phyloP scores from a whole-genome alignment of 2,329 filamentous ascomycete genomes.

The Karstenula rhodostoma region DNA sequence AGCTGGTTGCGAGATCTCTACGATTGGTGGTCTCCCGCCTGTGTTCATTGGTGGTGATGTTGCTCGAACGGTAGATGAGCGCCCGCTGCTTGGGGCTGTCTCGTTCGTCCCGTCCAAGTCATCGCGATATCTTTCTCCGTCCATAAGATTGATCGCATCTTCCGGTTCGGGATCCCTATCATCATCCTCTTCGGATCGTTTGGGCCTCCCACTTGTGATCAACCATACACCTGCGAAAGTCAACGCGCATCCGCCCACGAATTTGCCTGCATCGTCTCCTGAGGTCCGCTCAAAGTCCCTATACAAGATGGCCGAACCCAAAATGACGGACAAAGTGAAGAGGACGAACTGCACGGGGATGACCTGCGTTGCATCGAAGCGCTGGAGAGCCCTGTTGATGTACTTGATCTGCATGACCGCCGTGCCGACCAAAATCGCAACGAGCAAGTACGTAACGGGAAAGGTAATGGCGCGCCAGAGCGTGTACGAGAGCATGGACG shows the following conservation, averaged over 20 bases:
- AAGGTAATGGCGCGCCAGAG: conserved; percentile 89
- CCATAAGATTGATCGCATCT: conserved; percentile 53
- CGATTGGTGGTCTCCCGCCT: conserved; percentile 22
- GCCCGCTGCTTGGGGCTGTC: conserved; percentile 22
- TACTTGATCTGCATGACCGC: conserved; percentile 98
- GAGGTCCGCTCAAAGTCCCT: conserved; percentile 91
- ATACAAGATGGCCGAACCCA: conserved; percentile 92
- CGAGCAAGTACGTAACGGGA: conserved; percentile 87
- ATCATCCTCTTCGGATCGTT: conserved; percentile 65
- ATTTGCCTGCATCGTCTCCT: conserved; percentile 77
- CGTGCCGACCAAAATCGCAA: conserved; percentile 79
- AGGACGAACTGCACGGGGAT: conserved; percentile 98
- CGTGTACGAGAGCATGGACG: conserved; percentile 91
- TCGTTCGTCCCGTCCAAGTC: conserved; percentile 26
- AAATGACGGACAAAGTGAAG: conserved; percentile 94
- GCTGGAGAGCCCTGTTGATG: conserved; percentile 86
- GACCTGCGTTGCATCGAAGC: conserved; percentile 96
- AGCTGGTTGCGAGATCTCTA: conserved; percentile 25
- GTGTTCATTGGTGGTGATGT: conserved; percentile 33
- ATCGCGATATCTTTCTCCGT: conserved; percentile 50
- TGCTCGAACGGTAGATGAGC: conserved; percentile 36
- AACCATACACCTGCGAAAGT: conserved; percentile 98
- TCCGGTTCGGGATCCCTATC: conserved; percentile 49
- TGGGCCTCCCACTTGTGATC: conserved; percentile 83
- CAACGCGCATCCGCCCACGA: conserved; percentile 86